Conservation (phyloP, 306 rosid genomes). For the Prunus davidiana region DNA sequence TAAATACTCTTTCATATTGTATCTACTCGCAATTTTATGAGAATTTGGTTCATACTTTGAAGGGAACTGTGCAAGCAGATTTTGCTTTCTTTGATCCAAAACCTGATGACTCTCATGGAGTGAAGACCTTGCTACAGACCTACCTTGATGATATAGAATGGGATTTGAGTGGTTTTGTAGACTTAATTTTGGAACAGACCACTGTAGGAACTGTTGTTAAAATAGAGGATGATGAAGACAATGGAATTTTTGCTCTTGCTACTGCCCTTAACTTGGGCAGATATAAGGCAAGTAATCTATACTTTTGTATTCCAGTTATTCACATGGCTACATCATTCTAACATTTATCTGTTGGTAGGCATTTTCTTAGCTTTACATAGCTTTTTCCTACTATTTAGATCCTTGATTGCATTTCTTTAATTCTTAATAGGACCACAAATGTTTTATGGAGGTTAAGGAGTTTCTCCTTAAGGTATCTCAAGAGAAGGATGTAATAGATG, state of each 20-base stretch:
- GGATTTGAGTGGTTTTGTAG: constrained; percentile 78
- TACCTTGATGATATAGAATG: constrained; percentile 65
- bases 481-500: constrained; percentile 37
- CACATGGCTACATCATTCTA: neutral
- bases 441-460: constrained; percentile 54
- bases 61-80: constrained; percentile 79
- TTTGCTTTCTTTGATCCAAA: constrained; percentile 87
- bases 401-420: neutral
- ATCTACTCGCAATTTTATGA: neutral
- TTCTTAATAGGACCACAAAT: constrained; percentile 50
- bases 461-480: constrained; percentile 51
- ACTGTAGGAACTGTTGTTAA: constrained; percentile 74
- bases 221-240: constrained; percentile 80
- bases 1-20: neutral
- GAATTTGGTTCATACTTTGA: constrained; percentile 21
- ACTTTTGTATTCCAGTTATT: neutral
- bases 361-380: neutral
- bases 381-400: too few species aligned
- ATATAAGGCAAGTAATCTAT: constrained; percentile 52
- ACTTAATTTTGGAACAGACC: constrained; percentile 65
- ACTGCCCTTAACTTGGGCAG: constrained; percentile 69
- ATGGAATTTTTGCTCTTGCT: constrained; percentile 61
- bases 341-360: neutral
- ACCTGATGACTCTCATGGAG: constrained; percentile 77
- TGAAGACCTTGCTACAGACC: constrained; percentile 69